Conservation (phyloP, 352 stramenopile species). For the Saprolegnia parasitica region DNA sequence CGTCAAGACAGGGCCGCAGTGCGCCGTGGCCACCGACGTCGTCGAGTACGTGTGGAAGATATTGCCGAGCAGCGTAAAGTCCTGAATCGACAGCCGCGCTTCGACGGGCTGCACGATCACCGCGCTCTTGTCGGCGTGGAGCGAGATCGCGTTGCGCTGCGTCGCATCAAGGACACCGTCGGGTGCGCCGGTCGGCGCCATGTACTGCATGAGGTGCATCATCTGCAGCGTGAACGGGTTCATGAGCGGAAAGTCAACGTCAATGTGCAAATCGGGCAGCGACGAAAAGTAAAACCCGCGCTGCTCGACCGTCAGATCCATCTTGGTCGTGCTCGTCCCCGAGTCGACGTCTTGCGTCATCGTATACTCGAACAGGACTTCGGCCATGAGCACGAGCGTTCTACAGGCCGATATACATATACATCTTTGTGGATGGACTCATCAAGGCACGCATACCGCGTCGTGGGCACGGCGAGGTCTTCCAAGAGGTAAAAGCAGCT, state of each 20-base stretch:
- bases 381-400: conserved; percentile 68
- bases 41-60: conserved; percentile 83
- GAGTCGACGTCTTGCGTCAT: conserved; percentile 54
- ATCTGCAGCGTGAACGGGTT: conserved; percentile 81
- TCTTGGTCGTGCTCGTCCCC: conserved; percentile 64
- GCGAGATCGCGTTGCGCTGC: conserved; percentile 32
- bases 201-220: conserved; percentile 74
- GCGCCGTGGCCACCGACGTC: neutral
- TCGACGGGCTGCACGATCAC: conserved; percentile 79
- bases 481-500: conserved; percentile 81
- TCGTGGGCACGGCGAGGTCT: conserved; percentile 61
- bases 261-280: conserved; percentile 70
- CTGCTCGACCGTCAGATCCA: conserved; percentile 74
- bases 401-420: neutral
- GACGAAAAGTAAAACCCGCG: conserved; percentile 82
- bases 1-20: conserved; percentile 7
- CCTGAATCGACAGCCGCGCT: conserved; percentile 82
- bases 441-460: too few relatives aligned
- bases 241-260: conserved; percentile 75
- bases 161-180: conserved; percentile 39
- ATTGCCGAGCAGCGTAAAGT: conserved; percentile 72
- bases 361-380: conserved; percentile 59
- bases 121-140: conserved; percentile 13
- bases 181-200: conserved; percentile 33
- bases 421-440: too few relatives aligned